Conservation (phyloP, 306 rosid genomes). For the Casuarina glauca region DNA sequence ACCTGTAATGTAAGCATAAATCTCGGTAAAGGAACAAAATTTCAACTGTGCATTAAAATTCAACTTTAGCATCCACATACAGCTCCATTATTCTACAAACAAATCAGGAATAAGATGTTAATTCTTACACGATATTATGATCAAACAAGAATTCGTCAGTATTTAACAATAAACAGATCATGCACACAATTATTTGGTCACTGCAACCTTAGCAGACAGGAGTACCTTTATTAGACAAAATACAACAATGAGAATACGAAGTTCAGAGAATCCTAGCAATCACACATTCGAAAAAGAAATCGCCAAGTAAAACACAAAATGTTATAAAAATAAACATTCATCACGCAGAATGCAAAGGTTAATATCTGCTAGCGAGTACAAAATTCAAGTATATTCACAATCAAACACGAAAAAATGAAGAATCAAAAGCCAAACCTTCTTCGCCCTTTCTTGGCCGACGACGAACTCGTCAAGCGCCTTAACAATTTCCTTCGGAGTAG, state of each 20-base stretch:
- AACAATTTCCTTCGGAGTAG: constrained; percentile 60
- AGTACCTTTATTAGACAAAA: background rate
- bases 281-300: background rate
- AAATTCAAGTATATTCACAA: background rate
- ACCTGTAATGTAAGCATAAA: constrained; percentile 38
- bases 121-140: background rate
- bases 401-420: background rate
- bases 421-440: constrained; percentile 43
- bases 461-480: constrained; percentile 48
- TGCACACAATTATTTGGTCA: background rate
- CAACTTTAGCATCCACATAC: background rate
- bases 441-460: constrained; percentile 61
- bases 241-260: background rate
- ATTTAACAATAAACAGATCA: too few species aligned
- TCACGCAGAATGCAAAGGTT: background rate
- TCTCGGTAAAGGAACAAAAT: constrained; percentile 11
- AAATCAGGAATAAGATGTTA: background rate
- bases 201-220: background rate
- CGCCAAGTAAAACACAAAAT: background rate
- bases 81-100: background rate
- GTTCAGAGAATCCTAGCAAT: background rate
- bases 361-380: background rate
- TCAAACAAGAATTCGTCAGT: background rate
- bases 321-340: background rate
- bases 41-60: background rate